phyloP scores from a whole-genome alignment of 441 rosid species.

The Cnidoscolus chayamansa region DNA sequence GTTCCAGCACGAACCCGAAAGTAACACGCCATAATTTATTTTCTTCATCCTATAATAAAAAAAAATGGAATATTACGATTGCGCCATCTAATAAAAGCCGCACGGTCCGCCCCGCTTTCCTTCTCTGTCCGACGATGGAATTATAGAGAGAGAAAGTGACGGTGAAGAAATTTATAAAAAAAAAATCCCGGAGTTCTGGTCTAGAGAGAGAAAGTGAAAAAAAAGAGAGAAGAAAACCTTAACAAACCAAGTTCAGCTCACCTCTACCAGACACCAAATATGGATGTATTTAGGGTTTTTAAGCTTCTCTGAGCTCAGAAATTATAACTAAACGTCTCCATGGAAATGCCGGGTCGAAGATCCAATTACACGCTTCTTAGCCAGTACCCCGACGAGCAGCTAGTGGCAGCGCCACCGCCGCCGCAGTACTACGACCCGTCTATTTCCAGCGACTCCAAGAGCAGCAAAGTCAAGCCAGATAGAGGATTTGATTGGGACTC shows the following conservation, averaged over 20 bases:
- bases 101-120: constrained; percentile 20
- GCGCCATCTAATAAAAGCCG: constrained; percentile 32
- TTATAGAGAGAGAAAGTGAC: constrained; percentile 33
- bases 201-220: constrained; percentile 30
- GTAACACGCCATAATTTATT: neutral
- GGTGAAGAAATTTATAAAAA: constrained; percentile 1
- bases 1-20: too few species aligned
- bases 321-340: constrained; percentile 33
- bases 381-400: constrained; percentile 72
- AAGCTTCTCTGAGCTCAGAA: constrained; percentile 24
- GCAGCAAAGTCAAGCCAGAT: constrained; percentile 29
- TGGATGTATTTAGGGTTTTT: constrained; percentile 53
- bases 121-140: constrained; percentile 36
- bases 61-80: constrained; percentile 34
- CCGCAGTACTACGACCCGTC: constrained; percentile 56
- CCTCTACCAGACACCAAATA: constrained; percentile 27
- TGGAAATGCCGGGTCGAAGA: constrained; percentile 89
- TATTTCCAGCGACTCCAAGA: constrained; percentile 52
- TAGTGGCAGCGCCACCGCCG: constrained; percentile 27
- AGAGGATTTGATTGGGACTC: constrained; percentile 67
- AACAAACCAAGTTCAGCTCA: constrained; percentile 28
- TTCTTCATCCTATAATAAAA: neutral
- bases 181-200: neutral
- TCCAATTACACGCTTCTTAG: constrained; percentile 80
- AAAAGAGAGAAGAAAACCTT: neutral